phyloP scores from a whole-genome alignment of 495 filamentous ascomycete genomes.

The Podospora pseudopauciseta region DNA sequence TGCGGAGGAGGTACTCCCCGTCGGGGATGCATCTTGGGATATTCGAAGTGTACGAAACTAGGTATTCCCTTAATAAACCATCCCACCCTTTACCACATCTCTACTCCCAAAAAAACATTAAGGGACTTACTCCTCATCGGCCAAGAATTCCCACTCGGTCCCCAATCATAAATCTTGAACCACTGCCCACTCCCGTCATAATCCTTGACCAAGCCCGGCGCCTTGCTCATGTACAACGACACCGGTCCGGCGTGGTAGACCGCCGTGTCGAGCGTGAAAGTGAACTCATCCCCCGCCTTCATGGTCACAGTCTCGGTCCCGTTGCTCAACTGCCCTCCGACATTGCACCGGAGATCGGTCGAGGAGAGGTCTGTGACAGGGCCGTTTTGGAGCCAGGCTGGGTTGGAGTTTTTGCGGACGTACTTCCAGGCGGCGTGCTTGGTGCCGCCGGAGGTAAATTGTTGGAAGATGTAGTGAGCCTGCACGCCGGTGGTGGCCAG shows the following conservation, averaged over 20 bases:
- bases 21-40: constrained; percentile 52
- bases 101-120: no score
- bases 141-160: constrained; percentile 18
- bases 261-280: constrained; percentile 48
- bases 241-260: constrained; percentile 57
- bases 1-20: constrained; percentile 60
- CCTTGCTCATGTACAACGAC: constrained; percentile 48
- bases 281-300: constrained; percentile 50
- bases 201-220: constrained; percentile 37
- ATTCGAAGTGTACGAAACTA: constrained; percentile 46
- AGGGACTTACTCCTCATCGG: constrained; percentile 12
- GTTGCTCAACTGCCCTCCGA: constrained; percentile 46
- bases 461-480: constrained; percentile 50
- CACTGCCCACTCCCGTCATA: constrained; percentile 50
- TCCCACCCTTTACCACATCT: no score
- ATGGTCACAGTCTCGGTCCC: constrained; percentile 46
- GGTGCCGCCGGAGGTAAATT: constrained; percentile 41
- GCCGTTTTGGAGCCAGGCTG: constrained; percentile 46
- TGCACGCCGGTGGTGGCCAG: constrained; percentile 28
- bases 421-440: constrained; percentile 48
- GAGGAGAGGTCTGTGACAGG: constrained; percentile 53
- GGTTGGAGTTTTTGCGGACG: constrained; percentile 53
- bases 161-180: constrained; percentile 52
- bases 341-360: constrained; percentile 57
- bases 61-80: constrained; percentile 9